These are phyloP conservation scores for Piper longum DNA, from an alignment of 164 flowering plant genomes.

Conservation along the genomic window DNA sequence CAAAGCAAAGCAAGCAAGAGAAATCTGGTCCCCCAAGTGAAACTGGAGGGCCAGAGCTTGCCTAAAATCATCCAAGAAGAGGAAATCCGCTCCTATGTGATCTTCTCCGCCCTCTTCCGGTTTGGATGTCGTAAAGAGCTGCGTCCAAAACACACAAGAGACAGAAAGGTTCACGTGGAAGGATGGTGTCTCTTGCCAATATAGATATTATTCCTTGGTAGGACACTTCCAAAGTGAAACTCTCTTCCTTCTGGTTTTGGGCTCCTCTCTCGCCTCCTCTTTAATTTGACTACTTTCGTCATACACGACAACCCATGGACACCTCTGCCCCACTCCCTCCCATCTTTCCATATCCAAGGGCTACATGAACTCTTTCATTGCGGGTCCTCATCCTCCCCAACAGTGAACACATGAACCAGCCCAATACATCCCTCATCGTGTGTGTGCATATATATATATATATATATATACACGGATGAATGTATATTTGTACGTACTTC, in stretches of 20 bases:
- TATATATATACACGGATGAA: too few relatives aligned
- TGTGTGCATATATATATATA: too few relatives aligned
- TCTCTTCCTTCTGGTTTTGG: constrained; percentile 2
- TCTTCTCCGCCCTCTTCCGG: background rate
- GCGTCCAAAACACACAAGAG: constrained; percentile 5
- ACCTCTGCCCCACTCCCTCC: too few relatives aligned
- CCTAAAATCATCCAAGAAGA: background rate
- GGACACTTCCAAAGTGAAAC: constrained; percentile 3
- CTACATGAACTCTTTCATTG: too few relatives aligned
- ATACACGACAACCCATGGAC: background rate
- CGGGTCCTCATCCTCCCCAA: too few relatives aligned
- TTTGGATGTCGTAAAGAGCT: background rate
- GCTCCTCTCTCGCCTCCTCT: background rate
- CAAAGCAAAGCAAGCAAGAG: background rate
- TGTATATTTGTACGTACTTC: too few relatives aligned
- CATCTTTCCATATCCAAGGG: too few relatives aligned
- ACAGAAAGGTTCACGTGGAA: constrained; percentile 10
- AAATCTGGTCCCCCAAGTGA: background rate
- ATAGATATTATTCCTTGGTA: constrained; percentile 9
- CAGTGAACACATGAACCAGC: too few relatives aligned
- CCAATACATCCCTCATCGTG: too few relatives aligned
- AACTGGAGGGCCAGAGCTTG: background rate
- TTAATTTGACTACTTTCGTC: background rate
- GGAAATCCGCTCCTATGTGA: background rate
- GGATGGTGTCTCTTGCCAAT: constrained; percentile 3